Evolutionary conservation across 805 yeast genomes (phyloP).

Genomic region (Phaffomyces antillensis): DNA sequence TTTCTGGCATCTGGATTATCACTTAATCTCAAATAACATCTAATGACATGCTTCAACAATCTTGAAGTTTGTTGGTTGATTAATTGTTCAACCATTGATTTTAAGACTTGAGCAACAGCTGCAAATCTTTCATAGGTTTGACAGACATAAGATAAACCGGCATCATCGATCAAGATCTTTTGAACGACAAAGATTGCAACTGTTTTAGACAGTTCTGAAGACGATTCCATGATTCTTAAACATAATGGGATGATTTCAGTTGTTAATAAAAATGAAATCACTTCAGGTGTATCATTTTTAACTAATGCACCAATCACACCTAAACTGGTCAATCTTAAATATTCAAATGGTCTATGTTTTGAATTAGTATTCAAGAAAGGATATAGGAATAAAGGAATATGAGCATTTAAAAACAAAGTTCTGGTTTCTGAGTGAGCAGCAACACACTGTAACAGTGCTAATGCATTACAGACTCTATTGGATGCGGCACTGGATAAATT

Average conservation of each 20-base stretch:
- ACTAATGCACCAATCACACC: constrained; percentile 97
- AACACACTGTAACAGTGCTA: constrained; percentile 91
- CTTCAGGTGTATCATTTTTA: constrained; percentile 93
- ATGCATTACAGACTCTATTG: constrained; percentile 91
- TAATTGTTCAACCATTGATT: constrained; percentile 83
- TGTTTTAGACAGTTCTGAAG: constrained; percentile 88
- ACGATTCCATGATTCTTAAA: constrained; percentile 88
- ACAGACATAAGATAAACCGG: constrained; percentile 86
- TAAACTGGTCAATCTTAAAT: constrained; percentile 81
- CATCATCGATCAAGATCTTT: constrained; percentile 85
- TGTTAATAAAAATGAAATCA: constrained; percentile 82
- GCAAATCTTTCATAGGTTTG: constrained; percentile 92
- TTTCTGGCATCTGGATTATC: constrained; percentile 89
- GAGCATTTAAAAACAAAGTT: constrained; percentile 77
- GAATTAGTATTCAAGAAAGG: constrained; percentile 92
- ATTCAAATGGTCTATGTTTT: constrained; percentile 89
- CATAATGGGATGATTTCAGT: constrained; percentile 96
- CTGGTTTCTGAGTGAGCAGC: constrained; percentile 94
- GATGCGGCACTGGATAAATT: constrained; percentile 78
- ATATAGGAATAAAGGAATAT: constrained; percentile 84
- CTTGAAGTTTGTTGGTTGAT: constrained; percentile 73
- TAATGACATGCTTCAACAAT: constrained; percentile 82
- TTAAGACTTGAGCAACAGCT: constrained; percentile 85
- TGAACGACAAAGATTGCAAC: constrained; percentile 96
- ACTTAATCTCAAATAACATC: constrained; percentile 85